phyloP scores from a whole-genome alignment of 208 protist species.

The Endotrypanum monterogeii region DNA sequence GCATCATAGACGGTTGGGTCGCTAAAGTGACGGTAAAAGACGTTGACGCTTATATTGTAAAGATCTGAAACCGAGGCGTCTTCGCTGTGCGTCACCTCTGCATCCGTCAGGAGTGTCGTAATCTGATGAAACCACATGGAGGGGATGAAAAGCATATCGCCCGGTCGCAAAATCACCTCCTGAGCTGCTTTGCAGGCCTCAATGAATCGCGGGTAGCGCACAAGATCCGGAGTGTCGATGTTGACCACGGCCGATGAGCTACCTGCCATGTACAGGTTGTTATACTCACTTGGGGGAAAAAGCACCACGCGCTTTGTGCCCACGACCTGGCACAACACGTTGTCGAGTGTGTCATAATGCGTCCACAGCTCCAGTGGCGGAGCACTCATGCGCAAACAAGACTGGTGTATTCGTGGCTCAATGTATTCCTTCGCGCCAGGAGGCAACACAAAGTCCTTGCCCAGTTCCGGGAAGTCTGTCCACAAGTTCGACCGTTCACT shows the following conservation, averaged over 20 bases:
- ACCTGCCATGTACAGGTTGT: slow-evolving; percentile 90
- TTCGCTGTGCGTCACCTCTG: background rate
- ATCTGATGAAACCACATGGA: slow-evolving; percentile 94
- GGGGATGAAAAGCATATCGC: slow-evolving; percentile 94
- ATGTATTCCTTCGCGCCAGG: slow-evolving; percentile 42
- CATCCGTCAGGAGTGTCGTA: slow-evolving; percentile 53
- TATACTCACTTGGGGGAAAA: slow-evolving; percentile 86
- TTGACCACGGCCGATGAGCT: slow-evolving; percentile 88
- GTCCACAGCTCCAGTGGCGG: slow-evolving; percentile 91
- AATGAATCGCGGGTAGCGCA: slow-evolving; percentile 81
- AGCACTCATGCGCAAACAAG: slow-evolving; percentile 88
- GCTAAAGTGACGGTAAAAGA: slow-evolving; percentile 86
- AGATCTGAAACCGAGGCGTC: background rate
- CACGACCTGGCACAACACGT: slow-evolving; percentile 93
- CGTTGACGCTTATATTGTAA: slow-evolving; percentile 87
- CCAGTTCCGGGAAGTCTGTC: slow-evolving; percentile 73
- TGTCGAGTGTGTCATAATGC: slow-evolving; percentile 95
- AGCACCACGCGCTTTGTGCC: slow-evolving; percentile 90
- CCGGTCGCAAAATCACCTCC: slow-evolving; percentile 81
- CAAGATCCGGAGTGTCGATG: slow-evolving; percentile 71
- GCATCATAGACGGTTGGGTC: slow-evolving; percentile 58
- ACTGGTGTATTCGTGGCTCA: slow-evolving; percentile 78
- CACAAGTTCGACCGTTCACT: slow-evolving; percentile 84
- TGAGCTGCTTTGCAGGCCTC: slow-evolving; percentile 71
- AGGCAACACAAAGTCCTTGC: slow-evolving; percentile 77